Base-by-base conservation (phyloP, 768 basidiomycete genomes). In the Trametes punicea region DNA sequence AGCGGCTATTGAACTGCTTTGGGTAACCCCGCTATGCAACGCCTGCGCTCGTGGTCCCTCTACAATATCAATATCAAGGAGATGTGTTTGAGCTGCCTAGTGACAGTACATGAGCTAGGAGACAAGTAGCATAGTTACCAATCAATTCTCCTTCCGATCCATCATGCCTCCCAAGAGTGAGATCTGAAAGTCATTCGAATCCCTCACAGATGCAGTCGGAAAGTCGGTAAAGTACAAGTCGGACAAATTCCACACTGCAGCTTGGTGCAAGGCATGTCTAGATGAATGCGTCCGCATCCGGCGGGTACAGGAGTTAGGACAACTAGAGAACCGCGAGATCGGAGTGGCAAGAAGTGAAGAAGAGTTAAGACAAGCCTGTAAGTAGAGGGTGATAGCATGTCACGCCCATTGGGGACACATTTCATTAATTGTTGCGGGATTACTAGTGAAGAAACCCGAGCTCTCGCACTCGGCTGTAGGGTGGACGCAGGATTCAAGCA, bases 231-330 rank as follows among this genome's bases (percentile, higher is more conserved):
- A 55, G 53, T 55, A 55, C 31, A 15, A 38, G 33, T 30, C 2
- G 2, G 53, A 55, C 36, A 39, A 38, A 18, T 36, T 23, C 8
- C 53, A 46, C 25, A 26, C 21, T 30, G 16, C 16, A 3, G 53
- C 53, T 1, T 55, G 53, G 53, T 55, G 44, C 36, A 46, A 27
- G 3, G 44, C 33, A 8, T 55, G 53, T 29, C 20, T 55, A 11
- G 36, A 55, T 31, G 33, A 36, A 18, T 55, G 33, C 15, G 53
- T 55, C 31, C 53, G 46, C 7, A 15, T 34, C 4, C 25, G 46
- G n/a, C 53, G 20, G 3, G 23, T 4, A 5, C n/a, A 26, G 27
- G 53, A 55, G 31, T 16, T 34, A 1, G 5, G 21, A 18, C 11
- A 26, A 4, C 18, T 33, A n/a, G 11, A 11, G 27, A 21, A 46